A percentile compares a stretch with the other conserved stretches of the same genome.
phyloP scores from a whole-genome alignment of 192 early-diverging fungal genomes.

The Linnemannia elongata region DNA sequence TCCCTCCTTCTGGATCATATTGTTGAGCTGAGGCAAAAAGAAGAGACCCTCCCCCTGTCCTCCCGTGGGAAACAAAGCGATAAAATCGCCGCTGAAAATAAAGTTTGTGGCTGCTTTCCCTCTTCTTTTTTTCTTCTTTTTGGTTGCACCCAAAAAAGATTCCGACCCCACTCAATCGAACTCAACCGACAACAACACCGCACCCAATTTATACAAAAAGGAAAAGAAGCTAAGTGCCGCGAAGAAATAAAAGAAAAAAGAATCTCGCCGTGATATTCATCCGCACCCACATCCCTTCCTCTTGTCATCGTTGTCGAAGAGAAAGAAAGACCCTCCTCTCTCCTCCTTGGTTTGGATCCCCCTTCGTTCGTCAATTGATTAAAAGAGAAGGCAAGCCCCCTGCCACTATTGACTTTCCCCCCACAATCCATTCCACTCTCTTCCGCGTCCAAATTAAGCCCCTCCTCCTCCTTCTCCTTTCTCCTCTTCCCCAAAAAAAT shows the following conservation, averaged over 20 bases:
- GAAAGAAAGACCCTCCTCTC: no score
- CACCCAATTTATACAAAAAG: background rate
- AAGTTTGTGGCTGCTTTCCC: background rate
- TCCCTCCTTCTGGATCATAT: no score
- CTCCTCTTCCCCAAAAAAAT: background rate
- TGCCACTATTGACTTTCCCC: background rate
- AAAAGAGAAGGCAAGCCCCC: background rate
- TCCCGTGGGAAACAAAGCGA: background rate
- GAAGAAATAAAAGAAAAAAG: no score
- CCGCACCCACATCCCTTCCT: no score
- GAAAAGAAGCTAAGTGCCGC: background rate
- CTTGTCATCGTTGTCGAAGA: no score
- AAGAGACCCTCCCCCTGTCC: background rate
- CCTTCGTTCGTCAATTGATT: background rate
- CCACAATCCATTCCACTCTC: background rate
- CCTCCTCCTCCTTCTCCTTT: background rate
- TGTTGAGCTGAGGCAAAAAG: background rate
- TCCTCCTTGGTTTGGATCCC: background rate
- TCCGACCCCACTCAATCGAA: background rate
- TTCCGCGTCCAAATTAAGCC: background rate
- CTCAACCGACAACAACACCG: background rate
- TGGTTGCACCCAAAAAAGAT: conserved; percentile 6
- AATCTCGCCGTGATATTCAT: no score
- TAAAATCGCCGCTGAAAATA: conserved; percentile 5
- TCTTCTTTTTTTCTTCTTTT: background rate